Percentiles rank a stretch among this genome's conserved stretches.
These are phyloP conservation scores for Macrotyloma uniflorum DNA, from an alignment of 306 rosid genomes.

Conservation along the genomic window DNA sequence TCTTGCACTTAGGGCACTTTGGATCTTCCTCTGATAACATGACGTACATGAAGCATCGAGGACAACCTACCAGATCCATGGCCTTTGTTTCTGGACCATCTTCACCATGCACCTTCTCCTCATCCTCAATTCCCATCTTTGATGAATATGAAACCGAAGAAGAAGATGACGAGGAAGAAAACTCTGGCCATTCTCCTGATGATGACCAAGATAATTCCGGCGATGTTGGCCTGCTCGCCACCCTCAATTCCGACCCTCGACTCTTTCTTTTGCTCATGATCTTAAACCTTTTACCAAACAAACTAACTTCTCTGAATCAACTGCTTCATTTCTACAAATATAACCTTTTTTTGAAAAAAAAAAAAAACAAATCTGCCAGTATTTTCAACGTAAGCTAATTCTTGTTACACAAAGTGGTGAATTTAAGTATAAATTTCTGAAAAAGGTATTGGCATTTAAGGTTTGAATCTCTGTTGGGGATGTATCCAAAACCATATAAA, in stretches of 20 bases:
- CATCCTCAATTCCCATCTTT: neutral
- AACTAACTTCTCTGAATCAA: too few relatives aligned
- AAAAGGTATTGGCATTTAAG: too few relatives aligned
- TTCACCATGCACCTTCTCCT: neutral
- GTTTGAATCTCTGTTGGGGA: too few relatives aligned
- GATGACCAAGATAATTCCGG: neutral
- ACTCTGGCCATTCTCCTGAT: neutral
- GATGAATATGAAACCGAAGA: slow-evolving; percentile 25
- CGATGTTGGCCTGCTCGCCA: neutral
- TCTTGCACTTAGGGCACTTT: slow-evolving; percentile 65
- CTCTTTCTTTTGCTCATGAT: too few relatives aligned
- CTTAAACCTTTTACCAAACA: too few relatives aligned
- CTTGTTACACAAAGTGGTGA: too few relatives aligned
- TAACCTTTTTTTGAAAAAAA: too few relatives aligned
- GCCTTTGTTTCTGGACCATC: slow-evolving; percentile 23
- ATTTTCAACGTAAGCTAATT: too few relatives aligned
- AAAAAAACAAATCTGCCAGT: too few relatives aligned
- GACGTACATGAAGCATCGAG: slow-evolving; percentile 41
- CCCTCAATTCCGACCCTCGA: neutral
- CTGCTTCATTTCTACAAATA: too few relatives aligned
- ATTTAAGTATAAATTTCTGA: too few relatives aligned
- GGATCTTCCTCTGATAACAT: slow-evolving; percentile 53
- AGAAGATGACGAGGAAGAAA: neutral
- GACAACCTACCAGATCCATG: slow-evolving; percentile 62
- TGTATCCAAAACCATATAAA: too few relatives aligned